Percentiles rank a stretch among this genome's conserved stretches.
Evolutionary conservation across 2,329 filamentous ascomycete species (phyloP).

Genomic region (Rhytidhysteron rufulum): DNA sequence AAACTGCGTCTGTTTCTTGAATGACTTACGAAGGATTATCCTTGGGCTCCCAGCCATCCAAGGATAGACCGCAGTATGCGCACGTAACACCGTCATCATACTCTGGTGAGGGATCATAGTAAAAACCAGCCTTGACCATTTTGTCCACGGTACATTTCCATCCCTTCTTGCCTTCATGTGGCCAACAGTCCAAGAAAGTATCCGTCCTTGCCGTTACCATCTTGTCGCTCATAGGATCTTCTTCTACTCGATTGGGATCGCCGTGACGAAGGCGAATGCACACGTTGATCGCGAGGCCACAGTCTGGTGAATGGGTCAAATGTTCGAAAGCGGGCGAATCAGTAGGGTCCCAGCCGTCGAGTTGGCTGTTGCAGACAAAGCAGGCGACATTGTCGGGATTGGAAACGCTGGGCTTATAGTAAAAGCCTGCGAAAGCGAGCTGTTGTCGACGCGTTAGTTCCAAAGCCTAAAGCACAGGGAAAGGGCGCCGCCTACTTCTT

Average conservation of each 20-base stretch:
- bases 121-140: slow-evolving; percentile 92
- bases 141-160: slow-evolving; percentile 90
- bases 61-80: slow-evolving; percentile 80
- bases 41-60: slow-evolving; percentile 91
- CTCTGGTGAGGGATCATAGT: slow-evolving; percentile 79
- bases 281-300: slow-evolving; percentile 75
- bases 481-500: slow-evolving; percentile 51
- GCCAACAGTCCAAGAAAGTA: slow-evolving; percentile 84
- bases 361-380: slow-evolving; percentile 76
- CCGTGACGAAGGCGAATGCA: slow-evolving; percentile 57
- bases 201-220: slow-evolving; percentile 74
- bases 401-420: slow-evolving; percentile 70
- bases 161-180: slow-evolving; percentile 79
- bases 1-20: background rate
- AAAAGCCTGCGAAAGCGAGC: slow-evolving; percentile 90
- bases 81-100: slow-evolving; percentile 89
- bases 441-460: slow-evolving; percentile 36
- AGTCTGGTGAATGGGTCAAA: slow-evolving; percentile 73
- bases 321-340: slow-evolving; percentile 85
- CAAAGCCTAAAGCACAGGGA: background rate
- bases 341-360: slow-evolving; percentile 88
- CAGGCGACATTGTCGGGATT: slow-evolving; percentile 86
- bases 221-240: slow-evolving; percentile 68
- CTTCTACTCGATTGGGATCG: slow-evolving; percentile 59
- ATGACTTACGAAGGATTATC: slow-evolving; percentile 76